These are phyloP conservation scores for Heterobasidion parviporum DNA, from an alignment of 1,284 basidiomycete species.

Conservation along the genomic window DNA sequence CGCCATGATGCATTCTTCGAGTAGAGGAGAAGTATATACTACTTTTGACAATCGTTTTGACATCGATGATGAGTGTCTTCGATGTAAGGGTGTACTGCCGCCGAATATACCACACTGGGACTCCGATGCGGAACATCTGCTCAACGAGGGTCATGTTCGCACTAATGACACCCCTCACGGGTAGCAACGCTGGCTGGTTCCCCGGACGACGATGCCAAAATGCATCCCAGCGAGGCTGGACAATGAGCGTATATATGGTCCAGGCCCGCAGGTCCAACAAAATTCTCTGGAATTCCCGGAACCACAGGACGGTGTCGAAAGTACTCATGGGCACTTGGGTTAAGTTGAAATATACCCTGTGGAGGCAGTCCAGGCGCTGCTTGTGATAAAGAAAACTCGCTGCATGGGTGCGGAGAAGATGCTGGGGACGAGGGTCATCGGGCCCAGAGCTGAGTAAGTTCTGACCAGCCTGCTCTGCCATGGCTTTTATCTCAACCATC, in stretches of 20 bases:
- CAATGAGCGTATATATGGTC: neutral
- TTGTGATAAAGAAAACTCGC: neutral
- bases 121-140: neutral
- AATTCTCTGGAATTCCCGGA: neutral
- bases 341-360: neutral
- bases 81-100: neutral
- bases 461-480: too few species aligned
- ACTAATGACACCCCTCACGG: neutral
- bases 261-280: neutral
- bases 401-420: neutral
- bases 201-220: neutral
- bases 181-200: neutral
- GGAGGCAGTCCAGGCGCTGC: neutral
- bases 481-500: too few species aligned
- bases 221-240: neutral
- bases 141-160: neutral
- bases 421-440: too few species aligned
- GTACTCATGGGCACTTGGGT: neutral
- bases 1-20: neutral
- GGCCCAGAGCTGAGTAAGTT: too few species aligned
- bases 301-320: neutral
- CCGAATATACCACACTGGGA: neutral
- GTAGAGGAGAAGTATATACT: neutral
- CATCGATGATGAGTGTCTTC: neutral
- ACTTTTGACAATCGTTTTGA: neutral